Percentiles rank a stretch among this genome's conserved stretches.
Conservation (phyloP, 495 filamentous ascomycete species). For the Aspergillus kassunensis region DNA sequence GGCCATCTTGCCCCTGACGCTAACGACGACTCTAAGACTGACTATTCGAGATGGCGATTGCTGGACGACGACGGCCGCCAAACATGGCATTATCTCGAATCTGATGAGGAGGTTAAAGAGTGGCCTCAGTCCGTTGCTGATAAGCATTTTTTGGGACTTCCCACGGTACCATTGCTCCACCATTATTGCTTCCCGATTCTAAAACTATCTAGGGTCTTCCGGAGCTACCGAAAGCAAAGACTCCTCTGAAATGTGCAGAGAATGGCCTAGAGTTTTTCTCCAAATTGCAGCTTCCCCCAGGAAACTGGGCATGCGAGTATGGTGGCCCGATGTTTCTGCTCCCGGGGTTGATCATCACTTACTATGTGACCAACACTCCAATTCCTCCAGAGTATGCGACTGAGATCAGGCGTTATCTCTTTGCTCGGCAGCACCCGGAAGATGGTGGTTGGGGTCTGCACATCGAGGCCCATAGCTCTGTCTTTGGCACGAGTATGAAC, state of each 20-base stretch:
- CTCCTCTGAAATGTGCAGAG: conserved; percentile 67
- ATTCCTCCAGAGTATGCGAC: conserved; percentile 77
- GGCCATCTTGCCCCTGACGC: conserved; percentile 36
- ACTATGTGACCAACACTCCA: conserved; percentile 85
- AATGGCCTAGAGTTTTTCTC: conserved; percentile 91
- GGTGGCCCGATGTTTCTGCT: conserved; percentile 87
- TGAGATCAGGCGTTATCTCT: conserved; percentile 92
- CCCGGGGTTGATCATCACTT: conserved; percentile 79
- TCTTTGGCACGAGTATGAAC: conserved; percentile 86
- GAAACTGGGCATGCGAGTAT: conserved; percentile 97
- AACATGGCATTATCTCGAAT: conserved; percentile 89
- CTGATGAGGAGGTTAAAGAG: conserved; percentile 63
- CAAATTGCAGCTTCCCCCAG: conserved; percentile 78
- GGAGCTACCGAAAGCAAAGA: conserved; percentile 62
- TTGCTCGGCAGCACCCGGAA: conserved; percentile 76
- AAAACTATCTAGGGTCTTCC: conserved; percentile 59
- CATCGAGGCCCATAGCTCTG: conserved; percentile 90
- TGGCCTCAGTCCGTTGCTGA: conserved; percentile 88
- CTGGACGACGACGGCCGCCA: conserved; percentile 77
- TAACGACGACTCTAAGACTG: conserved; percentile 55
- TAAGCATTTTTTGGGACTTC: conserved; percentile 76
- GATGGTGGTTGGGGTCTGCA: conserved; percentile 98
- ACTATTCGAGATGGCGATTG: conserved; percentile 79
- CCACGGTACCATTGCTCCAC: conserved; percentile 42
- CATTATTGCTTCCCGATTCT: conserved; percentile 9